phyloP scores from a whole-genome alignment of 306 rosid species.

The Echinosophora koreensis region DNA sequence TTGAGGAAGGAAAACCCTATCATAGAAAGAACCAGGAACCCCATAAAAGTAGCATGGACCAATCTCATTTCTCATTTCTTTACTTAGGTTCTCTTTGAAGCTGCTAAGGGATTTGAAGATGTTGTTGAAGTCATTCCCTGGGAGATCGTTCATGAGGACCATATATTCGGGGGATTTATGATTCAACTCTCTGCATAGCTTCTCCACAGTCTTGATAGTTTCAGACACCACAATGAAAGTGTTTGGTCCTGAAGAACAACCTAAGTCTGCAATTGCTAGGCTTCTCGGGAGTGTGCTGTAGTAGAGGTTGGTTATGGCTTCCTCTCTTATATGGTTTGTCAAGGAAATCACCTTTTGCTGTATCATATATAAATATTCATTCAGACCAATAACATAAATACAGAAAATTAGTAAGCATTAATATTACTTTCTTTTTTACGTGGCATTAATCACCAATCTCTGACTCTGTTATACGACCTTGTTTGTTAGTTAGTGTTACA shows the following conservation, averaged over 20 bases:
- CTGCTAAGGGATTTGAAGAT: slow-evolving; percentile 55
- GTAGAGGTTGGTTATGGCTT: slow-evolving; percentile 49
- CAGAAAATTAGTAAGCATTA: not conserved
- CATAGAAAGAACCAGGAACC: slow-evolving; percentile 66
- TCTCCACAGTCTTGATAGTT: slow-evolving; percentile 48
- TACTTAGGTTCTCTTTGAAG: slow-evolving; percentile 38
- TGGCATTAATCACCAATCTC: no score
- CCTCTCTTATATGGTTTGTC: slow-evolving; percentile 51
- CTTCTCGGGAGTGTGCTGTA: slow-evolving; percentile 13
- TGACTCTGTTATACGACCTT: no score
- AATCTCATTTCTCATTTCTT: slow-evolving; percentile 11
- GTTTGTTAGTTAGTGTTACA: no score
- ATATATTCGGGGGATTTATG: slow-evolving; percentile 54
- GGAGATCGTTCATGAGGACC: slow-evolving; percentile 56
- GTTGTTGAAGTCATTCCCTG: slow-evolving; percentile 61
- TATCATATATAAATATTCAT: not conserved
- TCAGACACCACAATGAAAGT: slow-evolving; percentile 54
- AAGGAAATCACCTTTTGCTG: slow-evolving; percentile 55
- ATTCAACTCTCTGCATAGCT: slow-evolving; percentile 38
- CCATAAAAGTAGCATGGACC: slow-evolving; percentile 62
- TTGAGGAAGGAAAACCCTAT: slow-evolving; percentile 47
- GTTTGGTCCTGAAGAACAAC: slow-evolving; percentile 74
- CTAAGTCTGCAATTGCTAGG: slow-evolving; percentile 67
- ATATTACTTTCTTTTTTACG: no score
- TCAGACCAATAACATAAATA: not conserved